Evolutionary conservation across 495 filamentous ascomycete species (phyloP).

Genomic region (Rostrohypoxylon terebratum): DNA sequence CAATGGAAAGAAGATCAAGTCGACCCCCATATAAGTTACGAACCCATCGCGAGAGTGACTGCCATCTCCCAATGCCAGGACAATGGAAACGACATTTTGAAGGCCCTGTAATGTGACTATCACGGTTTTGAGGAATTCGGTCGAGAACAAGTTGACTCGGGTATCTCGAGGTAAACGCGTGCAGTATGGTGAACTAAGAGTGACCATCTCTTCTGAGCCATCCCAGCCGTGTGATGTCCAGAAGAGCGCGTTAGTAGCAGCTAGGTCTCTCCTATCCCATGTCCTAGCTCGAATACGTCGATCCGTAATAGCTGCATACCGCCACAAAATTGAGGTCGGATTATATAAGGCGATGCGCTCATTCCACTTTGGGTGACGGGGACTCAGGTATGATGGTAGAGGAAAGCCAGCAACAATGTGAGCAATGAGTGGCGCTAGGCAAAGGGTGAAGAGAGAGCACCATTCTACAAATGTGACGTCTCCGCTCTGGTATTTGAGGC

Average conservation of each 20-base stretch:
- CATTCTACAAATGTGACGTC: slow-evolving; percentile 42
- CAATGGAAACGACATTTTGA: slow-evolving; percentile 4
- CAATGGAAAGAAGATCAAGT: slow-evolving; percentile 25
- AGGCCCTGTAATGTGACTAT: slow-evolving; percentile 39
- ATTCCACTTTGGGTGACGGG: slow-evolving; percentile 17
- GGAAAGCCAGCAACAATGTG: slow-evolving; percentile 45
- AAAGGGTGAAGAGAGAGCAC: slow-evolving; percentile 49
- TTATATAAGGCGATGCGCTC: slow-evolving; percentile 43
- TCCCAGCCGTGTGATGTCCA: slow-evolving; percentile 51
- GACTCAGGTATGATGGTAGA: slow-evolving; percentile 29
- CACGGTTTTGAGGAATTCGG: slow-evolving; percentile 33
- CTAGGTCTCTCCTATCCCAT: slow-evolving; percentile 43
- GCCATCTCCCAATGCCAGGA: slow-evolving; percentile 4
- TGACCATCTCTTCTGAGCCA: slow-evolving; percentile 49
- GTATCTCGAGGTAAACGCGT: slow-evolving; percentile 28
- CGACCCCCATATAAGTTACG: slow-evolving; percentile 17
- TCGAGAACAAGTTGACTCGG: slow-evolving; percentile 22
- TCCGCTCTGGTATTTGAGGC: slow-evolving; percentile 14
- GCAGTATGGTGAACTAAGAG: slow-evolving; percentile 25
- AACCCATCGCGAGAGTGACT: slow-evolving; percentile 3
- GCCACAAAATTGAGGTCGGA: slow-evolving; percentile 53
- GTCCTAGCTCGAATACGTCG: slow-evolving; percentile 44
- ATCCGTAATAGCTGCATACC: slow-evolving; percentile 51
- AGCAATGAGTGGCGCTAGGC: slow-evolving; percentile 49
- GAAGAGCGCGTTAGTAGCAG: slow-evolving; percentile 49